Percentiles rank a stretch among this genome's conserved stretches.
Evolutionary conservation across 108 stramenopile species (phyloP).

Genomic region (Cyclotella kingstonii): DNA sequence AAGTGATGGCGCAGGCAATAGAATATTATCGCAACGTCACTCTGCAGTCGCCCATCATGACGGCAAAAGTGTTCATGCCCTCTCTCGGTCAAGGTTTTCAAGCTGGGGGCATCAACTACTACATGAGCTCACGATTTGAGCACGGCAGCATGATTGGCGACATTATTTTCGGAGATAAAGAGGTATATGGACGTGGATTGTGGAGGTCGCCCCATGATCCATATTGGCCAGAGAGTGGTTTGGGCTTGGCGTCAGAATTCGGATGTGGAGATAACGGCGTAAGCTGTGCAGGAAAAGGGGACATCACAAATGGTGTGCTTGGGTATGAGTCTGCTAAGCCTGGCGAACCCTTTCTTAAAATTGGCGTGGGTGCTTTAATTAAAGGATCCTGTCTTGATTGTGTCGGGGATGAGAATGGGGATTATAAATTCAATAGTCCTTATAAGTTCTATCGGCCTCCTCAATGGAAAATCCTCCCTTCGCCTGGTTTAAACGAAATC

Average conservation of each 20-base stretch:
- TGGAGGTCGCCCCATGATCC: conserved; percentile 77
- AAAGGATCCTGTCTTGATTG: conserved; percentile 75
- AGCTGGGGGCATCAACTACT: conserved; percentile 42
- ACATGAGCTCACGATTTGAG: conserved; percentile 70
- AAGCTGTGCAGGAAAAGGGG: conserved; percentile 58
- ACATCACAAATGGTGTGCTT: conserved; percentile 77
- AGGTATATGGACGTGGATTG: conserved; percentile 57
- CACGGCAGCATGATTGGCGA: conserved; percentile 77
- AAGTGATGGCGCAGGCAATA: conserved; percentile 1
- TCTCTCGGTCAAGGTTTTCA: conserved; percentile 21
- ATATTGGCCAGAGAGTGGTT: conserved; percentile 75
- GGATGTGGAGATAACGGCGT: conserved; percentile 80
- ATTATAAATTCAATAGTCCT: conserved; percentile 79
- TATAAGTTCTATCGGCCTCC: conserved; percentile 64
- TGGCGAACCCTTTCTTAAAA: conserved; percentile 58
- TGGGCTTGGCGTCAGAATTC: conserved; percentile 80
- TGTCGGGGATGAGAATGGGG: conserved; percentile 45
- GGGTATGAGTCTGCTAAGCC: conserved; percentile 69
- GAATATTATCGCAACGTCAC: conserved; percentile 51
- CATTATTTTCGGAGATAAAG: conserved; percentile 36
- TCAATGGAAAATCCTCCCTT: conserved; percentile 44
- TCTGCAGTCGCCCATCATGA: conserved; percentile 47
- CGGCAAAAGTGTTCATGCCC: conserved; percentile 51
- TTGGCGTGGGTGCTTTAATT: conserved; percentile 54
- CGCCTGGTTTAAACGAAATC: conserved; percentile 32